Evolutionary conservation across 2,329 filamentous ascomycete genomes (phyloP).

Genomic region (Eutypa lata): DNA sequence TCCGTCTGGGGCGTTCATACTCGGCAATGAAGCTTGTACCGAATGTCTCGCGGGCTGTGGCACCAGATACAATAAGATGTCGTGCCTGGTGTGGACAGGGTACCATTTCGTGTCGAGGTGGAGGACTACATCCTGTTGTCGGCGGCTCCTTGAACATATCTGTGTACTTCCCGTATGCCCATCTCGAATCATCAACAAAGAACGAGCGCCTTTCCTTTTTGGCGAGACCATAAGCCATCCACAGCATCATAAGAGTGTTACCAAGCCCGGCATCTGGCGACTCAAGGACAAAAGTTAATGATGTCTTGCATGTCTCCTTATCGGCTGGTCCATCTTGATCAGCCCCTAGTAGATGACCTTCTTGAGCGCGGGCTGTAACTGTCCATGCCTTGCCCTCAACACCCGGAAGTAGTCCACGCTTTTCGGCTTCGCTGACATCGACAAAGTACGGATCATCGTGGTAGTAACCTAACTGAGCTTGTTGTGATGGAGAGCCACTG

Average conservation of each 20-base stretch:
- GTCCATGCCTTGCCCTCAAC: slow-evolving; percentile 36
- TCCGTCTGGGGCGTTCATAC: slow-evolving; percentile 47
- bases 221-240: slow-evolving; percentile 80
- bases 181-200: slow-evolving; percentile 81
- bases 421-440: slow-evolving; percentile 70
- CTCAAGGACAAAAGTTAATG: slow-evolving; percentile 76
- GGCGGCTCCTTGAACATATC: slow-evolving; percentile 70
- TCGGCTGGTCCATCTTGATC: slow-evolving; percentile 40
- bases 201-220: slow-evolving; percentile 71
- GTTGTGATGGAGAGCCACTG: slow-evolving; percentile 39
- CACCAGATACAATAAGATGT: slow-evolving; percentile 71
- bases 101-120: slow-evolving; percentile 71
- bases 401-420: slow-evolving; percentile 57
- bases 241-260: slow-evolving; percentile 72
- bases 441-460: slow-evolving; percentile 66
- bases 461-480: slow-evolving; percentile 52
- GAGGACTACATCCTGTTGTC: slow-evolving; percentile 62
- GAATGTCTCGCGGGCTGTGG: slow-evolving; percentile 64
- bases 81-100: slow-evolving; percentile 75
- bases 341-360: slow-evolving; percentile 44
- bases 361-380: slow-evolving; percentile 29
- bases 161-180: slow-evolving; percentile 75
- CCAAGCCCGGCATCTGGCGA: slow-evolving; percentile 73
- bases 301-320: slow-evolving; percentile 61
- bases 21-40: slow-evolving; percentile 54